Conservation (phyloP, 73 alveolate species). For the Tetrahymena malaccensis region DNA sequence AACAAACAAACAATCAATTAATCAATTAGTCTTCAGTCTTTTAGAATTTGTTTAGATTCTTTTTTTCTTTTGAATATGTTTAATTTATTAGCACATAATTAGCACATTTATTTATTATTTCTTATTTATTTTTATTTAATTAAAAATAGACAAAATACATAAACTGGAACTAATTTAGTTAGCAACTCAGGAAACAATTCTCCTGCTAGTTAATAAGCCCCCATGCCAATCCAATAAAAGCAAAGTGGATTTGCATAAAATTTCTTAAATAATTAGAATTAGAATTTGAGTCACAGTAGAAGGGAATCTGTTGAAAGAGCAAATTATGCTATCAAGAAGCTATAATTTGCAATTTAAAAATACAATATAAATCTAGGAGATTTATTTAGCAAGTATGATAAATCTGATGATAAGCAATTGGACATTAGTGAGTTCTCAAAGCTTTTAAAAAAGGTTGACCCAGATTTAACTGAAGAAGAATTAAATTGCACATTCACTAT, state of each 20-base stretch:
- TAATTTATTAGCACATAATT: too few species aligned
- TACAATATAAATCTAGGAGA: conserved; percentile 29
- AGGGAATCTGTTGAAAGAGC: conserved; percentile 33
- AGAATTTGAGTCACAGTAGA: neutral
- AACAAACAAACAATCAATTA: too few species aligned
- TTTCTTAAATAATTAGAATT: neutral
- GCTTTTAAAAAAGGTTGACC: conserved; percentile 23
- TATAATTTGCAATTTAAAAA: conserved; percentile 16
- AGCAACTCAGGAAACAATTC: neutral
- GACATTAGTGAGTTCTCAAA: conserved; percentile 16
- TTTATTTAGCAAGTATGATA: conserved; percentile 34
- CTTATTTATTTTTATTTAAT: neutral
- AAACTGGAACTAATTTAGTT: neutral
- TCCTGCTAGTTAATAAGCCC: neutral
- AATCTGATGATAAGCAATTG: conserved; percentile 23
- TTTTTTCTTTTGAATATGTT: too few species aligned
- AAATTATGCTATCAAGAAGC: conserved; percentile 23
- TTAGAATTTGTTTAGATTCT: too few species aligned
- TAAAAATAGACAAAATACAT: neutral
- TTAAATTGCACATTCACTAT: neutral
- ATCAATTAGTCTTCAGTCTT: too few species aligned
- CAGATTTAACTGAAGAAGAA: conserved; percentile 1
- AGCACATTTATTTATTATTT: too few species aligned
- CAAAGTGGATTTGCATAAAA: neutral
- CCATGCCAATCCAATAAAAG: neutral